These are phyloP conservation scores for Phlyctochytrium bullatum DNA, from an alignment of 192 early-diverging fungal genomes.

Conservation along the genomic window DNA sequence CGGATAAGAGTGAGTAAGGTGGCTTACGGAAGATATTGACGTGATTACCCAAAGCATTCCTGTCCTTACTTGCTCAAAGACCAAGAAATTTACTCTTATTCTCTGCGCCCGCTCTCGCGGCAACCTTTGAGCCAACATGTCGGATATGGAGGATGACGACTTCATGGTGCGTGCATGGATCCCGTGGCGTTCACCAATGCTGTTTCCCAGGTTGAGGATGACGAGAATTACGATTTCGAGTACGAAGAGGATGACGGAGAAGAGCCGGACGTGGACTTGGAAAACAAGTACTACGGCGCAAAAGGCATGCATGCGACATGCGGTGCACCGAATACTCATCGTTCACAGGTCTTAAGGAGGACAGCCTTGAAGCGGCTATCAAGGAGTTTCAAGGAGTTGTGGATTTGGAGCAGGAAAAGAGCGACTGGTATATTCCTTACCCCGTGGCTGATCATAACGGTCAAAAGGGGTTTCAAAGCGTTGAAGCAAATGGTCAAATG, in stretches of 20 bases:
- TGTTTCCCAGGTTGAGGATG: too few relatives aligned
- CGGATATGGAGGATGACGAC: slow-evolving; percentile 37
- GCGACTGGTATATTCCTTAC: slow-evolving; percentile 66
- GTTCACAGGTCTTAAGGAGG: slow-evolving; percentile 73
- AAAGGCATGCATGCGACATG: slow-evolving; percentile 55
- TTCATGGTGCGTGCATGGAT: slow-evolving; percentile 27
- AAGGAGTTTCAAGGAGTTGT: slow-evolving; percentile 75
- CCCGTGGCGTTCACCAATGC: too few relatives aligned
- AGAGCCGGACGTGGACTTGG: slow-evolving; percentile 76
- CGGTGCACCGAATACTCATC: slow-evolving; percentile 8
- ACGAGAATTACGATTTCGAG: slow-evolving; percentile 87
- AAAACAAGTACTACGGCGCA: slow-evolving; percentile 88
- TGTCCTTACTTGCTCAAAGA: too few relatives aligned
- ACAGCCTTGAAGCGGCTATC: slow-evolving; percentile 69
- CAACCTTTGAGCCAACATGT: too few relatives aligned
- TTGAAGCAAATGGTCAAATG: slow-evolving; percentile 85
- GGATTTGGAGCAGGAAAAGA: slow-evolving; percentile 75
- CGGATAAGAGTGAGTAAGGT: too few relatives aligned
- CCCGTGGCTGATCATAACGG: not conserved
- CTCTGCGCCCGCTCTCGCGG: too few relatives aligned
- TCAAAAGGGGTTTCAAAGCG: slow-evolving; percentile 81
- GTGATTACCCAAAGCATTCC: too few relatives aligned
- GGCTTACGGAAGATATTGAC: too few relatives aligned
- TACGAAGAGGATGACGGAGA: slow-evolving; percentile 82
- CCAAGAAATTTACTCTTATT: too few relatives aligned